phyloP scores from a whole-genome alignment of 2,329 filamentous ascomycete genomes.

The Aspergillus luchuensis region DNA sequence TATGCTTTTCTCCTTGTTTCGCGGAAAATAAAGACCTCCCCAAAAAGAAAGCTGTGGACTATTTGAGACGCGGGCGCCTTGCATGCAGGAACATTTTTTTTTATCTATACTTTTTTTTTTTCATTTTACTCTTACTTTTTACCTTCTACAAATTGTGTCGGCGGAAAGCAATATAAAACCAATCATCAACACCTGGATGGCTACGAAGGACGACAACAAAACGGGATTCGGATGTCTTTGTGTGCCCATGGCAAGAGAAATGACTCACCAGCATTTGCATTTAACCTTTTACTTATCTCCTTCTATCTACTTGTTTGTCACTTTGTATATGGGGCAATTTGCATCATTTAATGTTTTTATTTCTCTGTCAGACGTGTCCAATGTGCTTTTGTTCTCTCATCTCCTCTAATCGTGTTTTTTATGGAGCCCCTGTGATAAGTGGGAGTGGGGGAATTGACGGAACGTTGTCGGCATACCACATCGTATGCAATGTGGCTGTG shows the following conservation, averaged over 20 bases:
- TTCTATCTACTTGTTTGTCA: constrained; percentile 26
- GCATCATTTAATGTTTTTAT: constrained; percentile 33
- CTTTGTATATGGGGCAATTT: constrained; percentile 38
- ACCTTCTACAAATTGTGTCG: constrained; percentile 21
- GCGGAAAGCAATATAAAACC: constrained; percentile 26
- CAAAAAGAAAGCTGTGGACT: constrained; percentile 30
- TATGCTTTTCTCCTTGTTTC: constrained; percentile 28
- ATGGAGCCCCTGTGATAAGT: not conserved
- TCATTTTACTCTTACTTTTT: constrained; percentile 10
- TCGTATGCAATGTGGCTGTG: not conserved
- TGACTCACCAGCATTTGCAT: constrained; percentile 44
- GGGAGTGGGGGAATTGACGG: not conserved
- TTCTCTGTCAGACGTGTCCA: constrained; percentile 16
- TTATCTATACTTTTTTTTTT: constrained; percentile 18
- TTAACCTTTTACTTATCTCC: constrained; percentile 13
- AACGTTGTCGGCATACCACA: constrained; percentile 1
- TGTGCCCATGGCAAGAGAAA: constrained; percentile 34
- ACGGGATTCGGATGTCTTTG: constrained; percentile 33
- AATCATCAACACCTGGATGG: constrained; percentile 31
- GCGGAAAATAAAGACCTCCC: constrained; percentile 31
- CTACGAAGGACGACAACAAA: constrained; percentile 39
- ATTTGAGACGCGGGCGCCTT: constrained; percentile 29
- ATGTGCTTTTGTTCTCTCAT: constrained; percentile 18
- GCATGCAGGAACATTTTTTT: constrained; percentile 28
- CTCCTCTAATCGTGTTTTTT: constrained; percentile 21